Evolutionary conservation across 2,329 filamentous ascomycete genomes (phyloP).

Genomic region (Trichoderma koningiopsis): DNA sequence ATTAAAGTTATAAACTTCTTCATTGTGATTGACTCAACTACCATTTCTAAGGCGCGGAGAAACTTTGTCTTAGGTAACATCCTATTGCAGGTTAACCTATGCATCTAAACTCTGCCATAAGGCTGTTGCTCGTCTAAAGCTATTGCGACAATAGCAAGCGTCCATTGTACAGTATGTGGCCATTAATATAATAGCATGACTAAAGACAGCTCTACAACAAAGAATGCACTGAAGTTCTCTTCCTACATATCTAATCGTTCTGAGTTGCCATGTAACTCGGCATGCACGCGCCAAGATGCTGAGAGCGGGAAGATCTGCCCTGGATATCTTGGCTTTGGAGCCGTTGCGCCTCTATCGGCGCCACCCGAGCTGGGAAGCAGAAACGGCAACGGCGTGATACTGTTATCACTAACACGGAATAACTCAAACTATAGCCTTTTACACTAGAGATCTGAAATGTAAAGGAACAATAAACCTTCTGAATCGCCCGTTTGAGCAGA

Average conservation of each 20-base stretch:
- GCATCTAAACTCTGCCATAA: neutral
- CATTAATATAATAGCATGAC: neutral
- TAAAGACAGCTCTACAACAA: neutral
- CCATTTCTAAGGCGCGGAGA: neutral
- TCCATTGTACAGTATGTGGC: neutral
- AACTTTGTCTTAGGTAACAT: neutral
- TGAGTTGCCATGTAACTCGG: neutral
- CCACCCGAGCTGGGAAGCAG: neutral
- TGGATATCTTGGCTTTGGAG: neutral
- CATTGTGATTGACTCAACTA: neutral
- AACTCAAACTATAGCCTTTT: neutral
- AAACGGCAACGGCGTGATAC: neutral
- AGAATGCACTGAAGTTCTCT: neutral
- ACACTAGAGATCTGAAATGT: neutral
- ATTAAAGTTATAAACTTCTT: neutral
- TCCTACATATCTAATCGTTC: too few relatives aligned
- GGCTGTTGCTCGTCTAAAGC: neutral
- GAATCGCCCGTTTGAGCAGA: neutral
- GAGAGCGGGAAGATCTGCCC: neutral
- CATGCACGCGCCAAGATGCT: neutral
- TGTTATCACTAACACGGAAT: neutral
- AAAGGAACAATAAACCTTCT: neutral
- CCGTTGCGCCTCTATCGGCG: neutral
- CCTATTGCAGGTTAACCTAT: neutral
- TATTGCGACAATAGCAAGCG: neutral